These are phyloP conservation scores for Neckera pumila DNA, from an alignment of 225 moss, liverwort and hornwort genomes.

Conservation along the genomic window DNA sequence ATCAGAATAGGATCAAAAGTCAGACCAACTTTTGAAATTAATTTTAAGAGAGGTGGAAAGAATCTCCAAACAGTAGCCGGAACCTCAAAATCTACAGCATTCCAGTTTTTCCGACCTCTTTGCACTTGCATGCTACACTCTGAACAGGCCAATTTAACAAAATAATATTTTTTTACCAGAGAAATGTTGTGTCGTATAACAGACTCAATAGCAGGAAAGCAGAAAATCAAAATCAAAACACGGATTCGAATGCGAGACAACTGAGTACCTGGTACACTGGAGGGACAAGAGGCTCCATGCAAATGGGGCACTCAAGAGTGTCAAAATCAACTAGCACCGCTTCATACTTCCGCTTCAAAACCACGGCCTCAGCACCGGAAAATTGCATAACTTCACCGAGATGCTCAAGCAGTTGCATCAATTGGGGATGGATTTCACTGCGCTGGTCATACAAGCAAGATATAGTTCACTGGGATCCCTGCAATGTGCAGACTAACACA, in stretches of 20 bases:
- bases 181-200: not conserved
- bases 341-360: not conserved
- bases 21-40: too few relatives aligned
- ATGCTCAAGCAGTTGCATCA: not conserved
- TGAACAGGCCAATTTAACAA: too few relatives aligned
- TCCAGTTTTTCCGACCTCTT: not conserved
- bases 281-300: not conserved
- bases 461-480: too few relatives aligned
- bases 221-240: not conserved
- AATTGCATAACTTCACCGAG: not conserved
- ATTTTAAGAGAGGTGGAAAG: too few relatives aligned
- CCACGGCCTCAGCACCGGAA: not conserved
- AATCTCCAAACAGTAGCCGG: not conserved
- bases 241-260: not conserved
- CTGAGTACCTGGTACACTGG: not conserved
- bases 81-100: not conserved
- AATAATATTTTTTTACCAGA: not conserved
- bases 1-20: too few relatives aligned
- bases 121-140: not conserved
- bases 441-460: not conserved
- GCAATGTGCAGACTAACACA: not conserved
- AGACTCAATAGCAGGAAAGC: not conserved
- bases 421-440: not conserved
- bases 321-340: not conserved
- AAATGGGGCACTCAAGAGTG: not conserved